These are phyloP conservation scores for Papiliotrema flavescens DNA, from an alignment of 1,284 basidiomycete species.

Conservation along the genomic window DNA sequence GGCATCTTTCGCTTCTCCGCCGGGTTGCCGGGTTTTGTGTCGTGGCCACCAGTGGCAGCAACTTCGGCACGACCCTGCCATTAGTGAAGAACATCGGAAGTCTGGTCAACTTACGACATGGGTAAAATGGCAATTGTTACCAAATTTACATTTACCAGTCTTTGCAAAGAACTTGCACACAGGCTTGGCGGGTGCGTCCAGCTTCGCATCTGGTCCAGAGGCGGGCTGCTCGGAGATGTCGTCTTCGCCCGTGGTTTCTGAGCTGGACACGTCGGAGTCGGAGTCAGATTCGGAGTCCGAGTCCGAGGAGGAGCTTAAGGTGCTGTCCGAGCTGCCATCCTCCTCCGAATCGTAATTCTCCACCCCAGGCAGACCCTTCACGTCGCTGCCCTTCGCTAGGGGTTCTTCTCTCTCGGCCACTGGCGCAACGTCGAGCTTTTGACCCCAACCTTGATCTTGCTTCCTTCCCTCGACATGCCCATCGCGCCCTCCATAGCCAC, in stretches of 20 bases:
- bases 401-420: not conserved
- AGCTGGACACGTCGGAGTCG: conserved; percentile 7
- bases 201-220: not conserved
- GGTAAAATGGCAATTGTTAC: conserved; percentile 32
- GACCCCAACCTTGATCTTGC: conserved; percentile 41
- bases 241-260: not conserved
- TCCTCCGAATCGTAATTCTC: conserved; percentile 10
- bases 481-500: not conserved
- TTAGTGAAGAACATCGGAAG: too few species aligned
- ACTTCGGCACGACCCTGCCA: not conserved
- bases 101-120: conserved; percentile 23
- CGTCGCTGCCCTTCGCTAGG: not conserved
- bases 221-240: not conserved
- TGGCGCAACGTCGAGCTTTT: not conserved
- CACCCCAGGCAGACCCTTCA: not conserved
- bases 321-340: not conserved
- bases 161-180: conserved; percentile 37
- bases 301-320: conserved; percentile 1
- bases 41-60: not conserved
- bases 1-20: conserved; percentile 23
- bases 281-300: conserved; percentile 20
- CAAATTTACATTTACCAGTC: conserved; percentile 36
- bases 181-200: not conserved
- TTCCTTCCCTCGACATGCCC: not conserved
- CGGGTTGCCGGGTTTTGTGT: not conserved